phyloP scores from a whole-genome alignment of 2,329 filamentous ascomycete species.

The Alternaria arbusti region DNA sequence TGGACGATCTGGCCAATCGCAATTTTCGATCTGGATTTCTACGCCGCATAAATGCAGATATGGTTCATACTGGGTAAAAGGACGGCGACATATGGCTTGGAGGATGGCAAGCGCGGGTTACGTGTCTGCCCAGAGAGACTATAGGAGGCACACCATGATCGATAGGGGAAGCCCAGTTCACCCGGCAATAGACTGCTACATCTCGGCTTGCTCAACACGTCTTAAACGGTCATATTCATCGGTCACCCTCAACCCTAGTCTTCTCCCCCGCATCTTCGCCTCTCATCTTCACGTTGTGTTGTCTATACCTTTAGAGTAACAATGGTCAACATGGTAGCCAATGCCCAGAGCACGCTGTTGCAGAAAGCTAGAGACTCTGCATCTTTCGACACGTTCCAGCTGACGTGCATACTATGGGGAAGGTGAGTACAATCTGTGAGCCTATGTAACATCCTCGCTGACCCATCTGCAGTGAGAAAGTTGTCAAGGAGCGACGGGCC shows the following conservation, averaged over 20 bases:
- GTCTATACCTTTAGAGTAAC: background rate
- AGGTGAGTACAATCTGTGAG: background rate
- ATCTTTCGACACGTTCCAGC: slow-evolving; percentile 13
- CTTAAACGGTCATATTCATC: background rate
- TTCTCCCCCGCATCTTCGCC: background rate
- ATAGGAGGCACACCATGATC: background rate
- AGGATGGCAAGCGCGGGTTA: background rate
- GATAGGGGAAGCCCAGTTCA: background rate
- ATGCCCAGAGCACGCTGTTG: slow-evolving; percentile 14
- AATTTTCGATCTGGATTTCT: background rate
- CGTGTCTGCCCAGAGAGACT: background rate
- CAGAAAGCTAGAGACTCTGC: slow-evolving; percentile 11
- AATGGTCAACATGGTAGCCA: background rate
- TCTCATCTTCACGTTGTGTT: background rate
- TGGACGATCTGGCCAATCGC: background rate
- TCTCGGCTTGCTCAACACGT: background rate
- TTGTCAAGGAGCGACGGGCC: slow-evolving; percentile 14
- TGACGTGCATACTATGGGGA: slow-evolving; percentile 4
- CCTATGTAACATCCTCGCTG: background rate
- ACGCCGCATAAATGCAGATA: background rate
- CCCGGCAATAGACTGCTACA: background rate
- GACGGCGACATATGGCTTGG: background rate
- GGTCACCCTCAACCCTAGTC: background rate
- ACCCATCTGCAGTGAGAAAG: slow-evolving; percentile 7
- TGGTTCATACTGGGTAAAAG: background rate